These are phyloP conservation scores for Zoysia pacifica DNA, from an alignment of 176 grass and related monocot species.

Conservation along the genomic window DNA sequence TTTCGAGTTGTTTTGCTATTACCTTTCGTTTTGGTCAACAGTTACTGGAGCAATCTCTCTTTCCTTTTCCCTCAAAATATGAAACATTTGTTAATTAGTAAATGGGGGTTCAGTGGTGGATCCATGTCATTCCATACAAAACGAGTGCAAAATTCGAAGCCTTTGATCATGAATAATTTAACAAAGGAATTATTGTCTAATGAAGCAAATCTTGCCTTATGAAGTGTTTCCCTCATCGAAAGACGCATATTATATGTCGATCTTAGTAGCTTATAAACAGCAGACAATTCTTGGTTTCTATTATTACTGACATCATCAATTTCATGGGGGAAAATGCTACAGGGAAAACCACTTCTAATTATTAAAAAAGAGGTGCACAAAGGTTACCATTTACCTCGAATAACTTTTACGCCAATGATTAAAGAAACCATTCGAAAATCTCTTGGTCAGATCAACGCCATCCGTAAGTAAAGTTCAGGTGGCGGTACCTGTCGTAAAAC, in stretches of 20 bases:
- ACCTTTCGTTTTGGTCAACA: too few species aligned
- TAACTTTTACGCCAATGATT: slow-evolving; percentile 18
- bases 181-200: not conserved
- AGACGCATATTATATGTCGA: not conserved
- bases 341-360: not conserved
- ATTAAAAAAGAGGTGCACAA: not conserved
- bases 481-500: slow-evolving; percentile 22
- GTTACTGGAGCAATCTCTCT: too few species aligned
- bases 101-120: not conserved
- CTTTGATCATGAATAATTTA: too few species aligned
- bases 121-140: not conserved
- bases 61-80: too few species aligned
- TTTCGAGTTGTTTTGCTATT: too few species aligned
- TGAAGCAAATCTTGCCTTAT: not conserved
- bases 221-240: not conserved
- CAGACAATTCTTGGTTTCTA: not conserved
- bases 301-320: not conserved
- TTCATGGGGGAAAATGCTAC: not conserved
- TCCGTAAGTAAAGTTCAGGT: slow-evolving; percentile 19
- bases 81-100: too few species aligned
- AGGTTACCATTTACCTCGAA: not conserved
- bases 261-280: not conserved
- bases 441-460: slow-evolving; percentile 18
- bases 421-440: not conserved
- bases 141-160: not conserved